phyloP scores from a whole-genome alignment of 2,329 filamentous ascomycete species.

The Fusarium transvaalense region DNA sequence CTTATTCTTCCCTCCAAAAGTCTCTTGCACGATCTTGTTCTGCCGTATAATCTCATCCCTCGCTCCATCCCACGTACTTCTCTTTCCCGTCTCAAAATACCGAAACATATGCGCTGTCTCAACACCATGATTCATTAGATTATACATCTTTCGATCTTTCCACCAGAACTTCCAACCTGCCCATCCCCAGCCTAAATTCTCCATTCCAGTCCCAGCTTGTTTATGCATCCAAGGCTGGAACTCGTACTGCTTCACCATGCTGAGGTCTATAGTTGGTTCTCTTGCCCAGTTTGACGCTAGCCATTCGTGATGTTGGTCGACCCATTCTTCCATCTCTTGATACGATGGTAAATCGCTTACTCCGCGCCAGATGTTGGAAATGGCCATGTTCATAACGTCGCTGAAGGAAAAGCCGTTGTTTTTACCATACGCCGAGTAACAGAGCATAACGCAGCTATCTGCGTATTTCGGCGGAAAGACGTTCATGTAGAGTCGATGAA shows the following conservation, averaged over 20 bases:
- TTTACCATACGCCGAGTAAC: slow-evolving; percentile 30
- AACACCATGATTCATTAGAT: slow-evolving; percentile 55
- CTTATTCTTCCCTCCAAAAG: slow-evolving; percentile 1
- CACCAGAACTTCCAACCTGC: slow-evolving; percentile 59
- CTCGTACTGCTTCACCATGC: slow-evolving; percentile 50
- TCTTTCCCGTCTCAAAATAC: slow-evolving; percentile 57
- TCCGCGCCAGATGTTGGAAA: slow-evolving; percentile 29
- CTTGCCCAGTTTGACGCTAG: slow-evolving; percentile 9
- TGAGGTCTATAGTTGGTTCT: slow-evolving; percentile 19
- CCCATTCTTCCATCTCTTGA: slow-evolving; percentile 26
- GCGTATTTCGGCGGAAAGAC: slow-evolving; percentile 27
- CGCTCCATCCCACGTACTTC: slow-evolving; percentile 56
- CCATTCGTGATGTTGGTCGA: slow-evolving; percentile 28
- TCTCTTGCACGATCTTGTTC: slow-evolving; percentile 18
- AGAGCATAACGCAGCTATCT: slow-evolving; percentile 24
- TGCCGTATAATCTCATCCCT: slow-evolving; percentile 44
- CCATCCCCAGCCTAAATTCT: slow-evolving; percentile 57
- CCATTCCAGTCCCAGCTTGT: slow-evolving; percentile 57
- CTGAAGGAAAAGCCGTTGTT: slow-evolving; percentile 36
- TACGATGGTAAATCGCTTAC: background rate
- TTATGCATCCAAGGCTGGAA: slow-evolving; percentile 55
- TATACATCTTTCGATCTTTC: slow-evolving; percentile 53
- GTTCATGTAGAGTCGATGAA: slow-evolving; percentile 25
- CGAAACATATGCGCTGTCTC: slow-evolving; percentile 57
- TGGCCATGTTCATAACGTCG: slow-evolving; percentile 37